Percentiles rank a stretch among this genome's conserved stretches.
phyloP scores from a whole-genome alignment of 2,329 filamentous ascomycete species.

The Phyllachora maydis region DNA sequence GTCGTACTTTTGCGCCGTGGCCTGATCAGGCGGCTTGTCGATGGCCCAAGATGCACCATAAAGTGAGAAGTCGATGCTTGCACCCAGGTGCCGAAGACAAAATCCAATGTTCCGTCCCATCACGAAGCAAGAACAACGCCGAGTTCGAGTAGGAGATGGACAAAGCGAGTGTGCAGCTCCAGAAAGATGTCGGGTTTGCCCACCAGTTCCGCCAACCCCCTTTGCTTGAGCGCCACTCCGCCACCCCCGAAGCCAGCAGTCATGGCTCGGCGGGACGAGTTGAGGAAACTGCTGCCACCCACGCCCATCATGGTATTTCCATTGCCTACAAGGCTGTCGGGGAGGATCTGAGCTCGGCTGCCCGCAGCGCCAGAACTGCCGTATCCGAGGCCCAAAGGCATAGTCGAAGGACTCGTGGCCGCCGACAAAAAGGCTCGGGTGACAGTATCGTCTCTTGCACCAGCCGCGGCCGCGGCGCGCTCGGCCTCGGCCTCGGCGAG shows the following conservation, averaged over 20 bases:
- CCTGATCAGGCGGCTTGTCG: no score
- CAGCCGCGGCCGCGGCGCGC: conserved; percentile 15
- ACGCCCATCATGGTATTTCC: no score
- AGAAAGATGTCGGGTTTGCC: conserved; percentile 49
- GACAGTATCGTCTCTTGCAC: no score
- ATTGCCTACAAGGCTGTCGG: no score
- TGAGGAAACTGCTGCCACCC: conserved; percentile 34
- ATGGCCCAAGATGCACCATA: no score
- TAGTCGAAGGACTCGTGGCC: conserved; percentile 14
- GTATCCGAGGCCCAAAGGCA: conserved; percentile 18
- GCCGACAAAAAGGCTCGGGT: no score
- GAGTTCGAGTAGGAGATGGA: conserved; percentile 38
- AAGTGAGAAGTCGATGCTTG: no score
- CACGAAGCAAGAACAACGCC: conserved; percentile 30
- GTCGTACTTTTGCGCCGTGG: no score
- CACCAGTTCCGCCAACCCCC: conserved; percentile 43
- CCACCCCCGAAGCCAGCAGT: conserved; percentile 30
- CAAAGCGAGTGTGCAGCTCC: conserved; percentile 42
- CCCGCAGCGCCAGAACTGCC: conserved; percentile 13
- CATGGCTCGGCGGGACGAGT: conserved; percentile 34
- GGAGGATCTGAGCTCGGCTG: no score
- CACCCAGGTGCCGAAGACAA: no score
- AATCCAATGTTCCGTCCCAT: no score
- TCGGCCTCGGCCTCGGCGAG: conserved; percentile 43
- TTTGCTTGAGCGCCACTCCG: conserved; percentile 32